Evolutionary conservation across 2,329 filamentous ascomycete genomes (phyloP), one percentile per base, ranked within the genome.

Genomic region (Aspergillus novofumigatus): DNA sequence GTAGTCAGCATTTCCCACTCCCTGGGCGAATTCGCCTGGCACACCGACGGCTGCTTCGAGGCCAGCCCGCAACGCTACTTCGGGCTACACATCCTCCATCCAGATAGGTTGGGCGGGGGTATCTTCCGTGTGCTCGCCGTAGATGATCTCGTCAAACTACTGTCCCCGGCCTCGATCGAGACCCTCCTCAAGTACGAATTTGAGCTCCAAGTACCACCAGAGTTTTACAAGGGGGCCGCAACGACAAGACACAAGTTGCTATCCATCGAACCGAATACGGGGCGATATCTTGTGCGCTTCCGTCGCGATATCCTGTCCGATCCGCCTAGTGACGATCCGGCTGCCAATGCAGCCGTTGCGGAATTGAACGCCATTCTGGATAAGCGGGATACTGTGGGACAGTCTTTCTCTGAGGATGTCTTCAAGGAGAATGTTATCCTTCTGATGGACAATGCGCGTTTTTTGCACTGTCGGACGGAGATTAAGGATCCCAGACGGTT

Each of bases 381-480:
- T 23, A 32, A 56, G 20, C 23, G 25, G 11, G 56, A 52, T 23
- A 47, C 23, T 26, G 49, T 55, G n/a, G 53, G 56, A 10, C 32
- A 58, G 29, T 21, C 48, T 25, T 35, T 56, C 11, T 49, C 53
- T 4, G 28, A 29, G 21, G 41, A 45, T 41, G 48, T 48, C 7
- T 58, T 58, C 53, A 58, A 58, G 53, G 56, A 58, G 49, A 58
- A 58, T 47, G 42, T 49, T 29, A 48, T 58, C 25, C 26, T 58
- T 25, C 56, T 58, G 32, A 56, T 58, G 56, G 53, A 58, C 48
- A 58, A 58, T 42, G 48, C 56, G 17, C 53, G 56, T 9, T 58
- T 51, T 29, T 42, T 58, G 47, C 56, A 58, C 50, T 55, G 47
- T 10, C 53, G 56, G 29, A 58, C 53, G n/a, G 42, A 58, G 42